Base-by-base conservation (phyloP, 768 basidiomycete species). In the Termitomyces heimii region DNA sequence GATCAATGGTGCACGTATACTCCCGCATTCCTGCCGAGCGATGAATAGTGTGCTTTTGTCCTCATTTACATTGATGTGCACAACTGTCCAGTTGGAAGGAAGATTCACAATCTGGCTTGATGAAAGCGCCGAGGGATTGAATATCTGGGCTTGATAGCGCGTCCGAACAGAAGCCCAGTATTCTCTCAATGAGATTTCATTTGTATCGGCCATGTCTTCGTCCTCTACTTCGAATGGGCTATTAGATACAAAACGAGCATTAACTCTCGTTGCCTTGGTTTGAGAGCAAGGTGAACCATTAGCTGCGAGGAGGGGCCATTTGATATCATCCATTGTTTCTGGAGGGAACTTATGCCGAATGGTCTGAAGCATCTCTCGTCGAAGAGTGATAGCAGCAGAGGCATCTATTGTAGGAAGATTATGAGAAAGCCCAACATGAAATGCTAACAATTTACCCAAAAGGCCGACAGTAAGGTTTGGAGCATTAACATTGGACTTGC, bases 1-100 rank as follows among this genome's bases (percentile, higher is more conserved):
- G 13, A 98, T 77, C 26, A 98, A 74, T 0, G 94, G 89, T 4
- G 79, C 62, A 26, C 58, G 62, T 8, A 69, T 71, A 16, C 71
- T 69, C 0, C 75, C 77, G 2, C 81, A 77, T 24, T 87, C 81
- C 63, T 93, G 87, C 16, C 95, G 85, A 4, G 90, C 85, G 45
- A 97, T 71, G 60, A 98, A 87, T 67, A 98, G 77, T 7, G 89
- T 88, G 60, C 82, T 86, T 60, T 84, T 85, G 65, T 97, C 93
- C 1, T 89, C 83, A 0, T 92, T 88, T 55, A 98, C 78, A 65
- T 80, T 89, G 62, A 98, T 84, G 59, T 87, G 90, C 57, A 97
- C 74, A 22, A 93, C 79, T 5, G 85, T 87, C 95, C 96, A 98
- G 58, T 86, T 81, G 2, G 65, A 54, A 0, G 96, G 94, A 1